Evolutionary conservation across 306 rosid genomes (phyloP).

Genomic region (Cicer pinnatifidum): DNA sequence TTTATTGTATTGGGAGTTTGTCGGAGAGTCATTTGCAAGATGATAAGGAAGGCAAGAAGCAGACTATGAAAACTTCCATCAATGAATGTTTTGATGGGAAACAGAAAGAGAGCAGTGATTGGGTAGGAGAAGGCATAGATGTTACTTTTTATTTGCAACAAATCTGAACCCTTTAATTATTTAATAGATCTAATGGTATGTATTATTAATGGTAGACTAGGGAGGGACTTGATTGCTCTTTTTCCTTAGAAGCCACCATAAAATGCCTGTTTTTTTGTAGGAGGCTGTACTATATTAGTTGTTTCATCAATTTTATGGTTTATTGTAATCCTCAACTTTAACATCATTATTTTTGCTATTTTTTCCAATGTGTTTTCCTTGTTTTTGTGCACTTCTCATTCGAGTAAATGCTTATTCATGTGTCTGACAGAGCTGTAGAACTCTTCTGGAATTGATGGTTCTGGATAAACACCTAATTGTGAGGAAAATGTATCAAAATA

Average conservation of each 20-base stretch:
- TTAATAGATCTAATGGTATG: too few relatives aligned
- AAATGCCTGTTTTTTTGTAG: not conserved
- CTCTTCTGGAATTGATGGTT: conserved; percentile 77
- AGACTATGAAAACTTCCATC: too few relatives aligned
- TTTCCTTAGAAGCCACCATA: too few relatives aligned
- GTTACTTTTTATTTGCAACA: too few relatives aligned
- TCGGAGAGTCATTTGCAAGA: conserved; percentile 83
- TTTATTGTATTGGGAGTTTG: conserved; percentile 76
- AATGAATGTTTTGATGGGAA: too few relatives aligned
- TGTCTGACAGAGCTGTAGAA: conserved; percentile 76
- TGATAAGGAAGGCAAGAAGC: too few relatives aligned
- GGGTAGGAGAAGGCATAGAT: too few relatives aligned
- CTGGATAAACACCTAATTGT: conserved; percentile 69
- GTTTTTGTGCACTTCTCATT: not conserved
- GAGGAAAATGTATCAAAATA: conserved; percentile 76
- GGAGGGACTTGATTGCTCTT: too few relatives aligned
- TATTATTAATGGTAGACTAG: too few relatives aligned
- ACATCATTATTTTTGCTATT: conserved; percentile 13
- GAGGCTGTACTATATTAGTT: conserved; percentile 15
- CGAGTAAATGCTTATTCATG: conserved; percentile 39
- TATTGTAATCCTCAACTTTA: conserved; percentile 9
- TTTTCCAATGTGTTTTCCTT: conserved; percentile 1
- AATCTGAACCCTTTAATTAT: too few relatives aligned
- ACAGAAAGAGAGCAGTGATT: too few relatives aligned
- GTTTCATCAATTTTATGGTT: not conserved